phyloP scores from a whole-genome alignment of 768 basidiomycete species.

The Hygrocybe coccinea region DNA sequence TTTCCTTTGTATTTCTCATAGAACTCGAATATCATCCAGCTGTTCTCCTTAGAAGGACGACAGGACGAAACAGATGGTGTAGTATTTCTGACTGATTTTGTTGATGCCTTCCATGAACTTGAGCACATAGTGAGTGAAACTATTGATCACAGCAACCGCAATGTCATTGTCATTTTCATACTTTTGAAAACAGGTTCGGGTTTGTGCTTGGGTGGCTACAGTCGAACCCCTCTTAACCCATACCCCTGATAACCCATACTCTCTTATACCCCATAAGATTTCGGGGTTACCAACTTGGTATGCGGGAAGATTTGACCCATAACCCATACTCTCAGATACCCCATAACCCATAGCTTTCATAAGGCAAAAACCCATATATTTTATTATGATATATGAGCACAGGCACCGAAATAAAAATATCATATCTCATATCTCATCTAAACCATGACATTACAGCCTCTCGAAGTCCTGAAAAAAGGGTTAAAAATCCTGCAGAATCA shows the following conservation, averaged over 20 bases:
- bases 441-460: background rate
- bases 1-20: background rate
- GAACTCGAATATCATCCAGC: conserved; percentile 52
- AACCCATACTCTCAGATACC: conserved; percentile 15
- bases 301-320: conserved; percentile 13
- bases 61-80: conserved; percentile 48
- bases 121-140: conserved; percentile 87
- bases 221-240: conserved; percentile 17
- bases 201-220: too few species aligned
- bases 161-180: conserved; percentile 92
- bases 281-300: conserved; percentile 17
- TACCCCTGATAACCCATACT: conserved; percentile 17
- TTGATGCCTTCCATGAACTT: conserved; percentile 89
- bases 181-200: too few species aligned
- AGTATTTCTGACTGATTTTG: conserved; percentile 76
- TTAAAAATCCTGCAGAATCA: conserved; percentile 10
- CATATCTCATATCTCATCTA: background rate
- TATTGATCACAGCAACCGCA: conserved; percentile 93
- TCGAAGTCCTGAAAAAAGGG: background rate
- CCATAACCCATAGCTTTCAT: conserved; percentile 11
- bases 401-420: background rate
- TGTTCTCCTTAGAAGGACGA: conserved; percentile 53
- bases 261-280: conserved; percentile 18
- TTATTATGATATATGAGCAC: background rate
- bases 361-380: conserved; percentile 11